Evolutionary conservation across 2,329 filamentous ascomycete genomes (phyloP).

Genomic region (Aspergillus sp.): DNA sequence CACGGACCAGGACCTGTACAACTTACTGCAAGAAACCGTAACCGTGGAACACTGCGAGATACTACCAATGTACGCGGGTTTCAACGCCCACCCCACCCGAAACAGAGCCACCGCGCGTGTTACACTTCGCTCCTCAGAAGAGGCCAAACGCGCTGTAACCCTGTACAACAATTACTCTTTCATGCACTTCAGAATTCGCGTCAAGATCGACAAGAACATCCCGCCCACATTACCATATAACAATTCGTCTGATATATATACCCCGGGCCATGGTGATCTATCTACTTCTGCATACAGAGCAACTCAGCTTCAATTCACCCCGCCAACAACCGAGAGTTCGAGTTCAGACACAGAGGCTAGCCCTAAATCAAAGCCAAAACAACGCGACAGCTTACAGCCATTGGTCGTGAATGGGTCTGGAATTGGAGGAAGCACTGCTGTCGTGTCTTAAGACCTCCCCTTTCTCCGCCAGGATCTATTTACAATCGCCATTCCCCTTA

Average conservation of each 20-base stretch:
- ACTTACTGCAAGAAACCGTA: slow-evolving; percentile 30
- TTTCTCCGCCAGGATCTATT: neutral
- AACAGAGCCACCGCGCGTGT: slow-evolving; percentile 29
- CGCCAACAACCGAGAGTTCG: neutral
- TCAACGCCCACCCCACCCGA: slow-evolving; percentile 19
- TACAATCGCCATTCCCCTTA: neutral
- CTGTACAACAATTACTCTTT: slow-evolving; percentile 36
- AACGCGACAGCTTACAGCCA: slow-evolving; percentile 24
- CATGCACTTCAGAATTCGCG: slow-evolving; percentile 33
- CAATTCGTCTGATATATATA: neutral
- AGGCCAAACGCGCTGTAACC: slow-evolving; percentile 35
- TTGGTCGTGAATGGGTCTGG: slow-evolving; percentile 37
- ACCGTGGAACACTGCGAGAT: slow-evolving; percentile 35
- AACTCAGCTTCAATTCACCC: slow-evolving; percentile 4
- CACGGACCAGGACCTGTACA: slow-evolving; percentile 28
- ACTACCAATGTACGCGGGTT: slow-evolving; percentile 10
- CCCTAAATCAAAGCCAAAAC: neutral
- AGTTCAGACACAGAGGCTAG: slow-evolving; percentile 3
- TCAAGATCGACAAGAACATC: slow-evolving; percentile 31
- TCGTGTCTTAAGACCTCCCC: slow-evolving; percentile 12
- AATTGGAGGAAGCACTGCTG: slow-evolving; percentile 18
- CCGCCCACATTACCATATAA: slow-evolving; percentile 7
- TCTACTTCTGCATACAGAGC: neutral
- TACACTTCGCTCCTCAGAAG: slow-evolving; percentile 34
- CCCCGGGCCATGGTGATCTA: neutral